Percentiles rank a stretch among this genome's conserved stretches.
These are phyloP conservation scores for Yarrowia divulgata DNA, from an alignment of 805 yeast genomes.

Conservation along the genomic window DNA sequence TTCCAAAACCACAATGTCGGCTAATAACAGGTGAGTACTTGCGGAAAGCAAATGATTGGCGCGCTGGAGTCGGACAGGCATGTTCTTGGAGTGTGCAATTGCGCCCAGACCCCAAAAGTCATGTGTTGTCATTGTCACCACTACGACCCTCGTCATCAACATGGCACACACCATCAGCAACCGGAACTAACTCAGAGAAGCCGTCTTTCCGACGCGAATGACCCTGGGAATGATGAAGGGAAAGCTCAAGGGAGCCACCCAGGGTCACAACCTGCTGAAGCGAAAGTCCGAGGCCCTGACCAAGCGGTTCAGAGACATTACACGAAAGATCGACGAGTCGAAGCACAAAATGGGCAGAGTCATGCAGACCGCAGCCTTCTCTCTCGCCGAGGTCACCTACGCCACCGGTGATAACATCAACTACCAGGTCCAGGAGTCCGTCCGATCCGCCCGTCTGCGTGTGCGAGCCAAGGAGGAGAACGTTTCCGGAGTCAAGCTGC, in stretches of 20 bases:
- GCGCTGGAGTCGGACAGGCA: too few species aligned
- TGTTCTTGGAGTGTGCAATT: background rate
- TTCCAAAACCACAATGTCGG: constrained; percentile 24
- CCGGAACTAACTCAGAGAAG: constrained; percentile 65
- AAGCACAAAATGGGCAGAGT: constrained; percentile 97
- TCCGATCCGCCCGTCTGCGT: constrained; percentile 83
- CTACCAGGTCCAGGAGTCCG: constrained; percentile 94
- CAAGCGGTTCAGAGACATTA: constrained; percentile 93
- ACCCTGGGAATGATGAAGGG: constrained; percentile 93
- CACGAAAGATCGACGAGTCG: constrained; percentile 91
- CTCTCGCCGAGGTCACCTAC: constrained; percentile 94
- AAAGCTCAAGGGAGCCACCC: constrained; percentile 95
- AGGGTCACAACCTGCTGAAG: constrained; percentile 91
- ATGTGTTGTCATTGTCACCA: constrained; percentile 1
- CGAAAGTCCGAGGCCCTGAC: constrained; percentile 97
- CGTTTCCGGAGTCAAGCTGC: constrained; percentile 93
- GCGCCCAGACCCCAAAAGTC: background rate
- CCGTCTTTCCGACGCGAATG: constrained; percentile 98
- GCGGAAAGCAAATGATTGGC: background rate
- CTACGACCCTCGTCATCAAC: background rate
- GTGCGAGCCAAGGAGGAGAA: constrained; percentile 93
- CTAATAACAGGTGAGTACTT: constrained; percentile 34
- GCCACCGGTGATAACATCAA: constrained; percentile 97
- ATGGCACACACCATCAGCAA: background rate
- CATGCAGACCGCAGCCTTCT: constrained; percentile 98